These are phyloP conservation scores for Ganoderma resinaceum DNA, from an alignment of 1,284 basidiomycete species.

Conservation along the genomic window DNA sequence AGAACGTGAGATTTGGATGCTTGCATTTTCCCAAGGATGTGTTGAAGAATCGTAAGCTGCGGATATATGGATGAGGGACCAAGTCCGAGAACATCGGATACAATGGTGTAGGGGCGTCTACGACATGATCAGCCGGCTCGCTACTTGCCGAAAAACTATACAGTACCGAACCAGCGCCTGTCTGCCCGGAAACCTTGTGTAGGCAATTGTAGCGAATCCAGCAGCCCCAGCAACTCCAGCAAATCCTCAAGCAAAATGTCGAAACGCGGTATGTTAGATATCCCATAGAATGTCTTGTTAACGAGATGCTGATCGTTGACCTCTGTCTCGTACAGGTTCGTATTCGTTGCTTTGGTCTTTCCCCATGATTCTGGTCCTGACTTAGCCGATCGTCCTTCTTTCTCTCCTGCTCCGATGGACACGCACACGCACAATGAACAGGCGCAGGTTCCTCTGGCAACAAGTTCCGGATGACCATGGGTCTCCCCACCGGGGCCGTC, in stretches of 20 bases:
- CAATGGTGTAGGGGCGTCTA: not conserved
- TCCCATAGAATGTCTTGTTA: not conserved
- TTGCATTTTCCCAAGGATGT: too few relatives aligned
- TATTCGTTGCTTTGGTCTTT: constrained; percentile 15
- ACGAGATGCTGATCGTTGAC: constrained; percentile 28
- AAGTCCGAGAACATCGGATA: not conserved
- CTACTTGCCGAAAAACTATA: constrained; percentile 41
- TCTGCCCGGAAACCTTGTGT: constrained; percentile 38
- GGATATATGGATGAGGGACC: not conserved
- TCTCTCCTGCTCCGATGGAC: constrained; percentile 43
- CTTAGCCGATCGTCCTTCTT: constrained; percentile 45
- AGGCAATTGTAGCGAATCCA: constrained; percentile 25
- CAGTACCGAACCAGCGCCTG: constrained; percentile 37
- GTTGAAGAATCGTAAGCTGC: not conserved
- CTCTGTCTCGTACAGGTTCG: constrained; percentile 28
- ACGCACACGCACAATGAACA: constrained; percentile 27
- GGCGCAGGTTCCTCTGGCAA: constrained; percentile 73
- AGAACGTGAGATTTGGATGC: too few relatives aligned
- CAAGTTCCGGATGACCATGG: constrained; percentile 97
- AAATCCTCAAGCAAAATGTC: constrained; percentile 43
- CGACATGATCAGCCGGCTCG: not conserved
- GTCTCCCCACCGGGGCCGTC: constrained; percentile 98
- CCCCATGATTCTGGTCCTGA: constrained; percentile 22
- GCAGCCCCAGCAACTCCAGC: constrained; percentile 38
- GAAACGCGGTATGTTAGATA: constrained; percentile 39